Percentiles rank a stretch among this genome's conserved stretches.
These are phyloP conservation scores for Lipomyces spencermartinsiae DNA, from an alignment of 805 yeast species.

Conservation along the genomic window DNA sequence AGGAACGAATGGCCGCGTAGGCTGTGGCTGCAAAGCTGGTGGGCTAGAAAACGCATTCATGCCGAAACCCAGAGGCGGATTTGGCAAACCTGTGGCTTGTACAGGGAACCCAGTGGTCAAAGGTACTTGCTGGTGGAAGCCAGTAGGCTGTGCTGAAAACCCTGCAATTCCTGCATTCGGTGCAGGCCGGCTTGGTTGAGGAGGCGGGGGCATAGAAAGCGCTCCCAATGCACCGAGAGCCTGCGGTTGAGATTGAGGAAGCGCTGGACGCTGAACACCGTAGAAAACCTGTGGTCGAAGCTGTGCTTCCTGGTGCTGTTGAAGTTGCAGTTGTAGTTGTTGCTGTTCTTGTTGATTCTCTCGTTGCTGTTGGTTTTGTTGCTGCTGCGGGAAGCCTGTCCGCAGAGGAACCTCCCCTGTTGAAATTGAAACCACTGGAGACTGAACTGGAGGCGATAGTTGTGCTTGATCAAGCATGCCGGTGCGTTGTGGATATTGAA, in stretches of 20 bases:
- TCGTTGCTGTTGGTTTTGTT: background rate
- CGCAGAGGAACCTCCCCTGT: background rate
- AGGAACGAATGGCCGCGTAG: constrained; percentile 31
- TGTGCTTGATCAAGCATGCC: constrained; percentile 1
- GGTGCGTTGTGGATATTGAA: constrained; percentile 14
- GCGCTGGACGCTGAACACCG: constrained; percentile 33
- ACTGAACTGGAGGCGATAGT: background rate
- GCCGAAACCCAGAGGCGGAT: constrained; percentile 29
- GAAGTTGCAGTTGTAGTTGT: constrained; percentile 2
- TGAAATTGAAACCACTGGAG: background rate
- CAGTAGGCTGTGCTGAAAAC: constrained; percentile 23
- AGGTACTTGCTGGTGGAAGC: constrained; percentile 18
- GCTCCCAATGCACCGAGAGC: constrained; percentile 1
- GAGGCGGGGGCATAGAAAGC: constrained; percentile 16
- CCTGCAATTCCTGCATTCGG: constrained; percentile 2
- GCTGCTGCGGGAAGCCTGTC: background rate
- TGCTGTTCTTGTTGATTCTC: background rate
- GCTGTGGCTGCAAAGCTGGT: constrained; percentile 32
- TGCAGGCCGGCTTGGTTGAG: constrained; percentile 1
- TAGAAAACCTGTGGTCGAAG: constrained; percentile 18
- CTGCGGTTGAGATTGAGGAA: constrained; percentile 26
- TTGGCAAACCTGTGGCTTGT: constrained; percentile 56
- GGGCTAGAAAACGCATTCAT: constrained; percentile 40
- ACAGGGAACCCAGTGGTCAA: constrained; percentile 24
- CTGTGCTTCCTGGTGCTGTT: constrained; percentile 8